Evolutionary conservation across 129 eudicot genomes (phyloP), one percentile per base, ranked within the genome.

Genomic region (Smallanthus sonchifolius): DNA sequence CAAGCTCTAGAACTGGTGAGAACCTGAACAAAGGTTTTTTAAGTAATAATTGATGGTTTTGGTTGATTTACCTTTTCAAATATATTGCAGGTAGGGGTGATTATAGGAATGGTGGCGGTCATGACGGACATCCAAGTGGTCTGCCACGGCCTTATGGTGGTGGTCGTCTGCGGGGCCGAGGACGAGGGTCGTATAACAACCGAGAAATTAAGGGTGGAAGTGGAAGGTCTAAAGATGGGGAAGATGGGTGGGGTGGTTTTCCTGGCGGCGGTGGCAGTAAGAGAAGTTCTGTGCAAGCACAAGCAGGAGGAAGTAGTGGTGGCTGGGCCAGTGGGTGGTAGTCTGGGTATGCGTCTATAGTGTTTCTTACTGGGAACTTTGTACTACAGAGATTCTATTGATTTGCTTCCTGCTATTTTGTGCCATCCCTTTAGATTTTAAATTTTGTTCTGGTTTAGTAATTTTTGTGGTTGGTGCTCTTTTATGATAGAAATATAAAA

Each of bases 111-210:
- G 86, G 93, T 35, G 83, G 86, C 3, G 20, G 81, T 71, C 87
- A 84, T 16, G 92, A 86, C 69, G 87, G 89, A 49, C 87, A 91
- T 79, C 86, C 84, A 36, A 83, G 89, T 75, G 95, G 98, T 10
- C 70, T 81, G 61, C 90, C 94, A 15, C 83, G 94, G 77, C 85
- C 94, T 45, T 64, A 86, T 48, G 91, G 96, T 43, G 88, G 92
- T 2, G 89, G 96, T 0, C 74, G 90, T 3, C 87, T 89, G 0
- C 89, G 96, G 55, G 89, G 97, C 5, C 75, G 95, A n/a, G 93
- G 95, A 7, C 80, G 97, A 19, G 94, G 91, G 71, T 81, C 87
- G 2, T 79, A 76, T 54, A 72, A 78, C 60, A 81, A 78, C 71
- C 82, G 87, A 72, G 90, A 86, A 62, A 73, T 72, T 38, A 77